Base-by-base conservation (phyloP, 176 grass and related monocot species). In the Luzula sylvatica region DNA sequence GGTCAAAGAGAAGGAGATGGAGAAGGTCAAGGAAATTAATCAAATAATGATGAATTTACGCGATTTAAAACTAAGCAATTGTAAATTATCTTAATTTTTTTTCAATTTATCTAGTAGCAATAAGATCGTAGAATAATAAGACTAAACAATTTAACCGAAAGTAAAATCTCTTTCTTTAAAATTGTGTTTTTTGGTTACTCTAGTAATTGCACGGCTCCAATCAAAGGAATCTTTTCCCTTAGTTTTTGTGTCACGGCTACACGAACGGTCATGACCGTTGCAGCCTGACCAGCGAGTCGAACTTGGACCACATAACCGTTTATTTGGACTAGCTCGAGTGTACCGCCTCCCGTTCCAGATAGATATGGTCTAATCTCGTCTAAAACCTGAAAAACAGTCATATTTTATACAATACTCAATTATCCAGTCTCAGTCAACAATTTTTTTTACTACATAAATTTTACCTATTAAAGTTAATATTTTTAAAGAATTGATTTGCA, bases 331-430 rank as follows among this genome's bases (percentile, higher is more conserved):
- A 80, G 73, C 51, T 89, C 92, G 2, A 96, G 78, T 39, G 66
- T 57, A 44, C 92, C 85, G 55, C 92, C 92, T 50, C 92, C 90
- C 0, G 92, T 96, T 57, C 92, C 85, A 3, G 77, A 64, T 41
- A 96, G 83, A 70, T 89, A 96, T 6, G 90, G 90, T 70, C 90
- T 96, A 21, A 96, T 96, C 58, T 96, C 84, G 71, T 88, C 77
- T 14, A 96, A 69, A 42, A 96, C 68, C 90, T 96, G 11, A 61
- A 78, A 39, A 15, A 72, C 35, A 8, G n/a, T n/a, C n/a, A n/a
- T n/a, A n/a, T n/a, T n/a, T n/a, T n/a, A n/a, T n/a, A n/a, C n/a
- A n/a, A n/a, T n/a, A n/a, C n/a, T n/a, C n/a, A n/a, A n/a, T n/a
- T n/a, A n/a, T n/a, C n/a, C n/a, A n/a, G n/a, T n/a, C n/a, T n/a